These are phyloP conservation scores for Suillus americanus DNA, from an alignment of 768 basidiomycete species.

Conservation along the genomic window DNA sequence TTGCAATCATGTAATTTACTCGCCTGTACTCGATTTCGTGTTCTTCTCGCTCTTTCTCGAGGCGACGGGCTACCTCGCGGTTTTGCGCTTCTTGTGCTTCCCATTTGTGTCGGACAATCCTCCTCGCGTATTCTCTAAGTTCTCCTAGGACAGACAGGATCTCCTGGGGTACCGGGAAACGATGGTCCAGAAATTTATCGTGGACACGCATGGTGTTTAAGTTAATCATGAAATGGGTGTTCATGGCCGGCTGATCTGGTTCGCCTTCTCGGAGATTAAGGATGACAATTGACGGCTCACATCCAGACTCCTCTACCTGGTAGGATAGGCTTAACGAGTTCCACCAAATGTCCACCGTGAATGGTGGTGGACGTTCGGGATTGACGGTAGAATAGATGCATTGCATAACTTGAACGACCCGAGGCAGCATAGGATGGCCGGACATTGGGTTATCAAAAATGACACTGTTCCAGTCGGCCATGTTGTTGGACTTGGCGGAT, in stretches of 20 bases:
- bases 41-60: not conserved
- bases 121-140: conserved; percentile 1
- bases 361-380: not conserved
- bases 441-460: not conserved
- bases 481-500: not conserved
- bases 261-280: conserved; percentile 9
- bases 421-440: not conserved
- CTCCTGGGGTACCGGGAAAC: conserved; percentile 5
- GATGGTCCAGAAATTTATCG: conserved; percentile 6
- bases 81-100: not conserved
- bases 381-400: not conserved
- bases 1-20: not conserved
- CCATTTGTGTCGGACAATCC: not conserved
- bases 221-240: conserved; percentile 10
- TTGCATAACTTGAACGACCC: conserved; percentile 6
- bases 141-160: not conserved
- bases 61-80: not conserved
- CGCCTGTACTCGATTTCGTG: not conserved
- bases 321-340: conserved; percentile 6
- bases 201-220: conserved; percentile 4
- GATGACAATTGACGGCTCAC: conserved; percentile 7
- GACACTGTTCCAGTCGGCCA: not conserved
- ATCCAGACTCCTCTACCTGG: conserved; percentile 2
- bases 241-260: not conserved
- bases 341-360: not conserved